A percentile compares a stretch with the other conserved stretches of the same genome.
Conservation (phyloP, 768 basidiomycete genomes). For the Phanerochaete carnosa region DNA sequence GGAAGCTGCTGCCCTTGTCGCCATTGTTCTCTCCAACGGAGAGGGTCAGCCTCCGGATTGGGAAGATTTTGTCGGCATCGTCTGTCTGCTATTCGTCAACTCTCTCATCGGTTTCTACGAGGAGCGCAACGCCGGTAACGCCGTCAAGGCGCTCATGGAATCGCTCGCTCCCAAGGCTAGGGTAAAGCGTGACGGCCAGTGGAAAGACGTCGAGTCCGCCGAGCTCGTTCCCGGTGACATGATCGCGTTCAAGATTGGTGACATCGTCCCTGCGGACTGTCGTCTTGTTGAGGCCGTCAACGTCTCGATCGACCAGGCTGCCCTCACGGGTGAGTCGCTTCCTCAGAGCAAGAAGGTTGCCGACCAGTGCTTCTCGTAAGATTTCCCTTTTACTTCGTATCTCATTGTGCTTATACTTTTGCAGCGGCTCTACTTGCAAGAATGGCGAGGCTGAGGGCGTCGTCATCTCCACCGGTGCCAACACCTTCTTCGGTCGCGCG, state of each 20-base stretch:
- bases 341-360: constrained; percentile 89
- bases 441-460: constrained; percentile 99
- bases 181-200: constrained; percentile 80
- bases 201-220: constrained; percentile 90
- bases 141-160: constrained; percentile 99
- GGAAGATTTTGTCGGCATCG: constrained; percentile 76
- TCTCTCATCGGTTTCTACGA: constrained; percentile 55
- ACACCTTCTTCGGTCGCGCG: constrained; percentile 99
- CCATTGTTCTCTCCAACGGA: constrained; percentile 95
- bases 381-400: constrained; percentile 23
- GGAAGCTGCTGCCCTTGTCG: constrained; percentile 94
- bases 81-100: not conserved
- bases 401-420: constrained; percentile 5
- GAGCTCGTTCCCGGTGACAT: constrained; percentile 94
- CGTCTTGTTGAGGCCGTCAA: constrained; percentile 96
- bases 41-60: constrained; percentile 85
- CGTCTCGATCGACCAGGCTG: constrained; percentile 97
- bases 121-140: constrained; percentile 95
- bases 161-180: constrained; percentile 97
- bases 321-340: constrained; percentile 95
- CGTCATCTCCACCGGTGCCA: constrained; percentile 96
- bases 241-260: constrained; percentile 98
- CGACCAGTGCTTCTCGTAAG: constrained; percentile 98
- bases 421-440: constrained; percentile 94
- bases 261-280: constrained; percentile 96